phyloP scores from a whole-genome alignment of 108 stramenopile genomes.

The Bacterosira constricta region DNA sequence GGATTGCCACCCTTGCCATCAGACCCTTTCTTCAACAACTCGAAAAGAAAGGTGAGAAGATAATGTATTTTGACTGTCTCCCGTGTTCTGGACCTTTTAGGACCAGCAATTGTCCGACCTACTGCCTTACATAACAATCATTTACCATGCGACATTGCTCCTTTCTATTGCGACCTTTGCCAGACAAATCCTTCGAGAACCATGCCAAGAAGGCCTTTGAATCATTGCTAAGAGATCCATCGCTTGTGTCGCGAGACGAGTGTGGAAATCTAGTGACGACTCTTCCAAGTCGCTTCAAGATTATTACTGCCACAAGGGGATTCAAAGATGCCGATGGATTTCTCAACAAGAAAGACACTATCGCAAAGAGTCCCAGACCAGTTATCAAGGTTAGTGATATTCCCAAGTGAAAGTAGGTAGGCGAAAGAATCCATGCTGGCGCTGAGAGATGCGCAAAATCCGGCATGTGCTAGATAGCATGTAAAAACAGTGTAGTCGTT shows the following conservation, averaged over 20 bases:
- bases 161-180: no score
- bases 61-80: no score
- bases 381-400: slow-evolving; percentile 32
- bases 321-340: slow-evolving; percentile 30
- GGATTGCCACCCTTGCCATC: slow-evolving; percentile 35
- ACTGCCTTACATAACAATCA: no score
- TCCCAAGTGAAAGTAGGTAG: slow-evolving; percentile 29
- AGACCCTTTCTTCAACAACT: slow-evolving; percentile 34
- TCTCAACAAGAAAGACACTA: not conserved
- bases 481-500: no score
- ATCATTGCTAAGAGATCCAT: slow-evolving; percentile 24
- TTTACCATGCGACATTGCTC: no score
- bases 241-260: slow-evolving; percentile 32
- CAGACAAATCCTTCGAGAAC: slow-evolving; percentile 12
- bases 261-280: slow-evolving; percentile 38
- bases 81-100: no score
- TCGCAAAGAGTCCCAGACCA: not conserved
- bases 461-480: no score
- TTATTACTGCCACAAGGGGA: slow-evolving; percentile 28
- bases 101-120: no score
- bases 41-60: slow-evolving; percentile 40
- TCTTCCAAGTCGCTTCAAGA: slow-evolving; percentile 38
- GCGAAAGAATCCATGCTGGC: no score
- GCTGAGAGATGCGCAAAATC: no score
- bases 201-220: slow-evolving; percentile 30